A percentile compares a stretch with the other conserved stretches of the same genome.
phyloP scores from a whole-genome alignment of 2,329 filamentous ascomycete genomes.

The Pezicula carpinea region DNA sequence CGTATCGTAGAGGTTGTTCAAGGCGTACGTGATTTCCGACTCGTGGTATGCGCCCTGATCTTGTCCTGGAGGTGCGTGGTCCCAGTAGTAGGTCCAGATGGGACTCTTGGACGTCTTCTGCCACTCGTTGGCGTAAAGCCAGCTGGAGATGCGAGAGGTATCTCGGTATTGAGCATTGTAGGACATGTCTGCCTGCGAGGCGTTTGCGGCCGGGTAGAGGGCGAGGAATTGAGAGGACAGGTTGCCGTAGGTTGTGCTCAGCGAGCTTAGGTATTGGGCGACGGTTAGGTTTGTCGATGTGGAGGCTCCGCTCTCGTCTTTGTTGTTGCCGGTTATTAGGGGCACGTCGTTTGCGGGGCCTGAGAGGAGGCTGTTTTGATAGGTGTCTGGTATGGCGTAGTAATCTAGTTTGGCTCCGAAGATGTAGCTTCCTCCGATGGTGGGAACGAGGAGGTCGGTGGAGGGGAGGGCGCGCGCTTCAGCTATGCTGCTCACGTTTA shows the following conservation, averaged over 20 bases:
- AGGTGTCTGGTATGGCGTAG: slow-evolving; percentile 19
- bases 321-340: slow-evolving; percentile 32
- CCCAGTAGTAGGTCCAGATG: slow-evolving; percentile 29
- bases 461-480: slow-evolving; percentile 13
- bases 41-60: slow-evolving; percentile 25
- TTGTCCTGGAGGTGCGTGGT: slow-evolving; percentile 24
- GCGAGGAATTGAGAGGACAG: slow-evolving; percentile 10
- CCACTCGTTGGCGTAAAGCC: slow-evolving; percentile 24
- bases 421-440: neutral
- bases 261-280: slow-evolving; percentile 19
- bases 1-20: slow-evolving; percentile 26
- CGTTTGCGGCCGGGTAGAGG: slow-evolving; percentile 22
- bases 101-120: slow-evolving; percentile 16
- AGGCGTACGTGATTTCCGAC: slow-evolving; percentile 28
- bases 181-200: slow-evolving; percentile 15
- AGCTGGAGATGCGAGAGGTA: slow-evolving; percentile 21
- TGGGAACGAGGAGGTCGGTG: slow-evolving; percentile 9
- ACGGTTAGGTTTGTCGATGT: slow-evolving; percentile 21
- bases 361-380: slow-evolving; percentile 15
- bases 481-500: slow-evolving; percentile 17
- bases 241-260: slow-evolving; percentile 11
- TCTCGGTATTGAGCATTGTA: slow-evolving; percentile 24
- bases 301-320: slow-evolving; percentile 28
- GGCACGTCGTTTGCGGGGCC: slow-evolving; percentile 31
- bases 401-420: slow-evolving; percentile 16